These are phyloP conservation scores for Citropsis articulata DNA, from an alignment of 345 rosid species.

Conservation along the genomic window DNA sequence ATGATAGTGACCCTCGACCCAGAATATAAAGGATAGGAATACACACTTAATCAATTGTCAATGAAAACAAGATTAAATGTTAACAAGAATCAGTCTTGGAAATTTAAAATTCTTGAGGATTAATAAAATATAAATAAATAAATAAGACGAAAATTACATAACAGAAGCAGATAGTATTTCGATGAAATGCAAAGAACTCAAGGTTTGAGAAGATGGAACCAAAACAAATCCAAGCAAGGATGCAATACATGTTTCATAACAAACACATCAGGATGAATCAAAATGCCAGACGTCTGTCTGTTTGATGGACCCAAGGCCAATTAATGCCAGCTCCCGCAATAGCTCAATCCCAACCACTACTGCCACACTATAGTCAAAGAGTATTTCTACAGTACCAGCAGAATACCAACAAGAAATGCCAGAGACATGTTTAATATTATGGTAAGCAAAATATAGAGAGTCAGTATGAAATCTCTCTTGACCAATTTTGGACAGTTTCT, in stretches of 20 bases:
- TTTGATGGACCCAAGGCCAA: not conserved
- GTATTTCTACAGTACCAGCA: not conserved
- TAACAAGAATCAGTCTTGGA: not conserved
- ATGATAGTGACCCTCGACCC: not conserved
- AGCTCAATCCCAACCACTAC: constrained; percentile 3
- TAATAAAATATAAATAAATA: not conserved
- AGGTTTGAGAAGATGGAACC: not conserved
- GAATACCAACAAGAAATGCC: not conserved
- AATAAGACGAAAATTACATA: not conserved
- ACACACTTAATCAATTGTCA: not conserved
- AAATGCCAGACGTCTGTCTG: not conserved
- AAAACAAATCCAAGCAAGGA: not conserved
- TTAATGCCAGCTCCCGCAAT: not conserved
- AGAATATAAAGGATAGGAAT: not conserved
- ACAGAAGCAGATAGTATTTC: not conserved
- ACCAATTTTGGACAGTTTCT: not conserved
- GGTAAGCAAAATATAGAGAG: not conserved
- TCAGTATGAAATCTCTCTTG: not conserved
- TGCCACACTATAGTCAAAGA: not conserved
- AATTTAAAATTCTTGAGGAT: not conserved
- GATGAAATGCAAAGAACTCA: not conserved
- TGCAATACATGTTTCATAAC: not conserved
- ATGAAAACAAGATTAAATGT: not conserved
- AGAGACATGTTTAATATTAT: not conserved
- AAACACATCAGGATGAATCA: not conserved